Evolutionary conservation across 345 rosid genomes (phyloP), one percentile per base, ranked within the genome.

Genomic region (Geranium rotundifolium): DNA sequence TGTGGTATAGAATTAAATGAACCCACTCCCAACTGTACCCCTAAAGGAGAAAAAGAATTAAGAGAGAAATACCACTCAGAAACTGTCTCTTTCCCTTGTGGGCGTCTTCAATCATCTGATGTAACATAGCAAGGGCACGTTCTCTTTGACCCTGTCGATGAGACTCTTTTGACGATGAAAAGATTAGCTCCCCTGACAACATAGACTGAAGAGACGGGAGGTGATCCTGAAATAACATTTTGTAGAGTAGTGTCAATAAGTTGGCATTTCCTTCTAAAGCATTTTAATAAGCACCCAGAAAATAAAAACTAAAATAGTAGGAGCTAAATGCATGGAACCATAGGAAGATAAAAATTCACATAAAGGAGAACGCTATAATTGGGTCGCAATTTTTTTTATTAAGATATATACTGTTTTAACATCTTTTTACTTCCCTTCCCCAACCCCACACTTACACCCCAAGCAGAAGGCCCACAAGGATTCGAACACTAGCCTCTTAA

Each of bases 31-130:
- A 55, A 3, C 57, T 19, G 2, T 8, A n/a, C 57, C 19, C 57
- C 19, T 18, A 46, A 14, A 46, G 15, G 15, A 46, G 52, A 46
- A 9, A 12, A 46, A 46, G 14, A 46, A 46, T 7, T 46, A 7
- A 46, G 52, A 46, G 16, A 58, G 69, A 49, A 18, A 19, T 87
- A 92, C 97, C 97, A 70, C 98, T 92, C 68, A 92, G 77, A 82
- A 92, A 92, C 81, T 92, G 98, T 20, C 98, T 75, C 84, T 89
- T 92, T 80, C 97, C 90, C 85, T 23, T 84, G 67, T 92, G 93
- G 74, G 98, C 98, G 83, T 89, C 98, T 77, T 92, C 87, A 78
- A 92, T 85, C 95, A 92, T 92, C 81, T 89, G 96, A 73, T 87
- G 89, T 49, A 92, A 83, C 84, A 85, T 75, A 60, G 83, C 90